Percentiles rank a stretch among this genome's conserved stretches.
These are phyloP conservation scores for Lactarius sp. DNA, from an alignment of 768 basidiomycete genomes.

Conservation along the genomic window DNA sequence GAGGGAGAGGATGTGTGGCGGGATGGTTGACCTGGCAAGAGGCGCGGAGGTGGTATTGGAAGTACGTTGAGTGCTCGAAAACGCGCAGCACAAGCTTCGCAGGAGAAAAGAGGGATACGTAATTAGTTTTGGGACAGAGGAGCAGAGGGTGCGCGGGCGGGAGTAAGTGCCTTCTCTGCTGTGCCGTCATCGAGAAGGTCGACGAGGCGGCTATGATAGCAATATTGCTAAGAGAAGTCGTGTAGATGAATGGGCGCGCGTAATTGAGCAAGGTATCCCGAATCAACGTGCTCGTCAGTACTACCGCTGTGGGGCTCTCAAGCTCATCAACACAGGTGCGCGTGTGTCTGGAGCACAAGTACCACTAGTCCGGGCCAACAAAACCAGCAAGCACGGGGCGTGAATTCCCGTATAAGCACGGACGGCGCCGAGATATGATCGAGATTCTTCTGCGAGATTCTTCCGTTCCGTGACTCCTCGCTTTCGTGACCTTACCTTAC, in stretches of 20 bases:
- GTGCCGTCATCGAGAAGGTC: constrained; percentile 70
- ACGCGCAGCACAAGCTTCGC: constrained; percentile 36
- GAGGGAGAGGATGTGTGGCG: too few relatives aligned
- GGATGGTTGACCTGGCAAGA: constrained; percentile 5
- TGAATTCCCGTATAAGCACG: too few relatives aligned
- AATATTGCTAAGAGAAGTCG: constrained; percentile 74
- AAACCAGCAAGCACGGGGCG: too few relatives aligned
- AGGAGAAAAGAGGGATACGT: neutral
- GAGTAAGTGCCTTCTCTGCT: constrained; percentile 47
- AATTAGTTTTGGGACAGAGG: constrained; percentile 28
- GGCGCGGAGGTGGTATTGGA: constrained; percentile 34
- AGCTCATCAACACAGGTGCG: neutral
- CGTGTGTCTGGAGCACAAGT: constrained; percentile 30
- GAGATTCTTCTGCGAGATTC: too few relatives aligned
- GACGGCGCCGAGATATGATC: too few relatives aligned
- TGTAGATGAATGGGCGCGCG: constrained; percentile 87
- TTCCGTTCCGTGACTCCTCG: too few relatives aligned
- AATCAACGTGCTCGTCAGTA: constrained; percentile 66
- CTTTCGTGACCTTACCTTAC: too few relatives aligned
- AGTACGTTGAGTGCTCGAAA: constrained; percentile 41
- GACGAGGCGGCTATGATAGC: constrained; percentile 69
- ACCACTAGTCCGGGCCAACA: too few relatives aligned
- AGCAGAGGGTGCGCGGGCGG: neutral
- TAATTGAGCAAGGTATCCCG: constrained; percentile 89
- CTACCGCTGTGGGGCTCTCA: constrained; percentile 49